These are phyloP conservation scores for Trifolium pratense DNA, from an alignment of 306 rosid species.

Conservation along the genomic window DNA sequence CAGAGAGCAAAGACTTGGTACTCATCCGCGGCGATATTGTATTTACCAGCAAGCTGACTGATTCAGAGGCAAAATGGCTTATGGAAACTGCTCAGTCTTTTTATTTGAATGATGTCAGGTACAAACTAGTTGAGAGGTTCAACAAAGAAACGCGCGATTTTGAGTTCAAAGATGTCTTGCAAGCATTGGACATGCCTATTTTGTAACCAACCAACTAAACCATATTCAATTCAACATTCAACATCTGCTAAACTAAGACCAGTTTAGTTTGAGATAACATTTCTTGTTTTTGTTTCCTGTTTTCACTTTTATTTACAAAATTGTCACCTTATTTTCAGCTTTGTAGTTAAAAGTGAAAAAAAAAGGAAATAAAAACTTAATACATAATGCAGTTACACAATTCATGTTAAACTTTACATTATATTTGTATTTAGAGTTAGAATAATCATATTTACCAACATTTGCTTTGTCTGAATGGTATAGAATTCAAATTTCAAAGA, in stretches of 20 bases:
- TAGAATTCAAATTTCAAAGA: too few species aligned
- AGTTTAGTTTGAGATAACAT: background rate
- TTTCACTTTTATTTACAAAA: background rate
- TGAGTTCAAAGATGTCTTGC: conserved; percentile 90
- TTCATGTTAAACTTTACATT: too few species aligned
- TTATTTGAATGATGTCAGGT: conserved; percentile 76
- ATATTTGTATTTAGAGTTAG: too few species aligned
- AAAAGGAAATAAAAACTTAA: too few species aligned
- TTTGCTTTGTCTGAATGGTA: too few species aligned
- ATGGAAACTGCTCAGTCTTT: conserved; percentile 81
- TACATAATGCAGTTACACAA: too few species aligned
- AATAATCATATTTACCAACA: too few species aligned
- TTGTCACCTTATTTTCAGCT: background rate
- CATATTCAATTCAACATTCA: background rate
- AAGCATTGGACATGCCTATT: conserved; percentile 73
- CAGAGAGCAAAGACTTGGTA: conserved; percentile 83
- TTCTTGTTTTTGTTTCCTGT: background rate
- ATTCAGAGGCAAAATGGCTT: conserved; percentile 82
- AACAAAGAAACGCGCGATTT: conserved; percentile 82
- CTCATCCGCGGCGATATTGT: conserved; percentile 86
- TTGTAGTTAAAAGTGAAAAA: background rate
- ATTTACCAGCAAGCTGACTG: conserved; percentile 79
- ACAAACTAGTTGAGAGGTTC: conserved; percentile 83
- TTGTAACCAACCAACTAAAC: background rate
- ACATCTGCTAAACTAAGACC: background rate